Evolutionary conservation across 257 asterid genomes (phyloP).

Genomic region (Asclepias syriaca): DNA sequence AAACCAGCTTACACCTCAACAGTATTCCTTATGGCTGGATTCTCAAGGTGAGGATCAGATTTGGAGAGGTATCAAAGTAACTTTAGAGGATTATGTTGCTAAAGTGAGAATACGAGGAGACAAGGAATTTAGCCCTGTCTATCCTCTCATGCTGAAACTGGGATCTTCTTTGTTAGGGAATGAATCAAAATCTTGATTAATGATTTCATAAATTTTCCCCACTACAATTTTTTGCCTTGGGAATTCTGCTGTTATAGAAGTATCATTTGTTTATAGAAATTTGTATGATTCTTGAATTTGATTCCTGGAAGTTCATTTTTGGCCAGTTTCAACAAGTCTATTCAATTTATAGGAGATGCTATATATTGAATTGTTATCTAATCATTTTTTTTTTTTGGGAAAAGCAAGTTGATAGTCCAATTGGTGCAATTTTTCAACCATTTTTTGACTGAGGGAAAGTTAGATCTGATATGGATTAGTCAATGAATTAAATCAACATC

Average conservation of each 20-base stretch:
- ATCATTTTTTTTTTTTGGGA: too few species aligned
- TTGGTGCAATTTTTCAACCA: too few species aligned
- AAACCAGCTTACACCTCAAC: constrained; percentile 72
- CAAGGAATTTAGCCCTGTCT: constrained; percentile 85
- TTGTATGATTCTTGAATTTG: too few species aligned
- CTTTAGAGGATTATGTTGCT: constrained; percentile 83
- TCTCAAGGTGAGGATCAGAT: constrained; percentile 96
- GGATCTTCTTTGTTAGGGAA: constrained; percentile 54
- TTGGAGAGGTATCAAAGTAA: constrained; percentile 90
- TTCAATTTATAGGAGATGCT: too few species aligned
- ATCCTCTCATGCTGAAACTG: constrained; percentile 70
- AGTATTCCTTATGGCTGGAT: constrained; percentile 92
- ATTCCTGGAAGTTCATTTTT: too few species aligned
- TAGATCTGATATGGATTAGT: too few species aligned
- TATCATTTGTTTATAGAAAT: too few species aligned
- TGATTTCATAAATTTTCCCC: neutral
- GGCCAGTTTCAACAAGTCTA: too few species aligned
- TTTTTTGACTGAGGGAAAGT: too few species aligned
- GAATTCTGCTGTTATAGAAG: constrained; percentile 1
- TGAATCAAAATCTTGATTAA: constrained; percentile 22
- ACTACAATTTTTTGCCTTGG: neutral
- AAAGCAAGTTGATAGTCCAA: too few species aligned
- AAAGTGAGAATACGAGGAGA: constrained; percentile 75
- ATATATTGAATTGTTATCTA: too few species aligned
- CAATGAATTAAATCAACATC: too few species aligned